Evolutionary conservation across 768 basidiomycete species (phyloP).

Genomic region (Suillus subalutaceus): DNA sequence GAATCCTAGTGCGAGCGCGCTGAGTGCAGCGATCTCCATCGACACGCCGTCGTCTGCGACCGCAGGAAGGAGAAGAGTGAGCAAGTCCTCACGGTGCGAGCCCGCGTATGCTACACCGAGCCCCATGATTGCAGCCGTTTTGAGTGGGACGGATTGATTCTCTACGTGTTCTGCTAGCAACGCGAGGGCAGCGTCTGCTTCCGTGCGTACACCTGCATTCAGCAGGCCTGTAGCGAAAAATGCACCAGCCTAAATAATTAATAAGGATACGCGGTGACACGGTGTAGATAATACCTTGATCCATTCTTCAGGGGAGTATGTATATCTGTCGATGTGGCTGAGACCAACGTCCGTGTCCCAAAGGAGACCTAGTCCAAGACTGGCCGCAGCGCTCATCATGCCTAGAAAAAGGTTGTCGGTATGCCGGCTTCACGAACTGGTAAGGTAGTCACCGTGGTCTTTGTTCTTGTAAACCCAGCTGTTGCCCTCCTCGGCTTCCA

Average conservation of each 20-base stretch:
- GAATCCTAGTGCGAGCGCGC: slow-evolving; percentile 90
- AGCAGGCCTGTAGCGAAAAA: slow-evolving; percentile 93
- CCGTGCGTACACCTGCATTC: slow-evolving; percentile 86
- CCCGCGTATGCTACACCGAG: slow-evolving; percentile 94
- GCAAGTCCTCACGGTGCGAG: slow-evolving; percentile 86
- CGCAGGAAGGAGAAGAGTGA: slow-evolving; percentile 74
- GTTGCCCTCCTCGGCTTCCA: slow-evolving; percentile 91
- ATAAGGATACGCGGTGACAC: not conserved
- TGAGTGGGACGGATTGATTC: slow-evolving; percentile 81
- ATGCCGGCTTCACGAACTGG: not conserved
- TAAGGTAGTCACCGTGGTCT: slow-evolving; percentile 74
- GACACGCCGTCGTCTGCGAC: slow-evolving; percentile 80
- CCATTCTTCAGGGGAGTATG: slow-evolving; percentile 93
- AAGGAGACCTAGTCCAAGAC: slow-evolving; percentile 86
- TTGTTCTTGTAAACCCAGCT: slow-evolving; percentile 99
- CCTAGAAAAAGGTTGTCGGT: slow-evolving; percentile 43
- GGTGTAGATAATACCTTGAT: slow-evolving; percentile 66
- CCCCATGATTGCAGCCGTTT: slow-evolving; percentile 88
- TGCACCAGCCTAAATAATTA: slow-evolving; percentile 70
- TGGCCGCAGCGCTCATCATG: slow-evolving; percentile 97
- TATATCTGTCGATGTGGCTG: slow-evolving; percentile 95
- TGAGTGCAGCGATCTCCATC: slow-evolving; percentile 88
- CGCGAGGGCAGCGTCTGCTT: slow-evolving; percentile 91
- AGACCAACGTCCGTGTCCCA: slow-evolving; percentile 98
- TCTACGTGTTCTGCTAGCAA: slow-evolving; percentile 89